Conservation (phyloP, 1,284 basidiomycete genomes). For the Pseudozyma sp. region DNA sequence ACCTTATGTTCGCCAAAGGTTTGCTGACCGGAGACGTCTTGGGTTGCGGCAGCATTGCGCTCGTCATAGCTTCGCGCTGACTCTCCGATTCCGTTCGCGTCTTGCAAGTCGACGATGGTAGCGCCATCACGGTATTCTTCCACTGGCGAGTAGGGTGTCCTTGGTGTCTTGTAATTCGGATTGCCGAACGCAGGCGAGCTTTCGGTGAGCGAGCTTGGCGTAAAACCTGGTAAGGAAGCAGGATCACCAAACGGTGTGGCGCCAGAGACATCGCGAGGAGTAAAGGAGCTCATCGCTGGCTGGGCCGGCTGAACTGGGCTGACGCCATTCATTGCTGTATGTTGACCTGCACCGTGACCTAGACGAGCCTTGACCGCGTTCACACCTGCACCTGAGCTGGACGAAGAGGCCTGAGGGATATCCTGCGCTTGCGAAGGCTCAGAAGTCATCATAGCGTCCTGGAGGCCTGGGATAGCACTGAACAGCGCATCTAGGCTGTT, state of each 20-base stretch:
- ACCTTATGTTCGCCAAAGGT: neutral
- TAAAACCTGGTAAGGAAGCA: constrained; percentile 61
- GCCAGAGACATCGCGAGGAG: constrained; percentile 33
- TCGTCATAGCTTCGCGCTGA: constrained; percentile 15
- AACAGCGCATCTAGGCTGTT: constrained; percentile 42
- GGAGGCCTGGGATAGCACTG: constrained; percentile 35
- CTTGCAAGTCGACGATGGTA: constrained; percentile 39
- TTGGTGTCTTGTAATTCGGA: constrained; percentile 52
- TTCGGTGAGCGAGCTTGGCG: constrained; percentile 57
- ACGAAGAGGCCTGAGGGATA: neutral
- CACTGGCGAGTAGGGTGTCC: constrained; percentile 58
- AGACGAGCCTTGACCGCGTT: neutral
- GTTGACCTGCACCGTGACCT: constrained; percentile 3
- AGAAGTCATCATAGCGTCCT: constrained; percentile 26
- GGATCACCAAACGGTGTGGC: constrained; percentile 50
- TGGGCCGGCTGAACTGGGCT: constrained; percentile 19
- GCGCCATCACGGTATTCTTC: constrained; percentile 51
- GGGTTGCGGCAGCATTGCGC: constrained; percentile 4
- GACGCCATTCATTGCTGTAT: neutral
- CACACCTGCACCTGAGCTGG: neutral
- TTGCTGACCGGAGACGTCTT: constrained; percentile 7
- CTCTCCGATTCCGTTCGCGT: constrained; percentile 4
- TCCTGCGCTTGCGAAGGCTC: constrained; percentile 14
- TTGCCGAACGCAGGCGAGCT: constrained; percentile 61
- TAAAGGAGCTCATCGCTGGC: constrained; percentile 21